phyloP scores from a whole-genome alignment of 1,284 basidiomycete genomes.

The Malassezia nana region DNA sequence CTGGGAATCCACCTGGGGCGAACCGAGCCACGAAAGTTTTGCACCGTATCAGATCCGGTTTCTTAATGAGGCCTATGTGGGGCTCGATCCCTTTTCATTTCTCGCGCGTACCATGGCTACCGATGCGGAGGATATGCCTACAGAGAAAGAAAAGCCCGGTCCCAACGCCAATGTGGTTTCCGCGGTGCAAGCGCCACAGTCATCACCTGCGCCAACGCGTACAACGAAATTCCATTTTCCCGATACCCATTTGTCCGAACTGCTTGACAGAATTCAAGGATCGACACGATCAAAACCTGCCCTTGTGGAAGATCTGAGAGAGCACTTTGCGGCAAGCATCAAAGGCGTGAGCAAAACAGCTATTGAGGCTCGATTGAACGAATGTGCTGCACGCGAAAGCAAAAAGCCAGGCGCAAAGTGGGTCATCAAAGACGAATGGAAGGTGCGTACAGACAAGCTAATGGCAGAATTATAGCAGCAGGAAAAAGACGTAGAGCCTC shows the following conservation, averaged over 20 bases:
- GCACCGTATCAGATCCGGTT: constrained; percentile 37
- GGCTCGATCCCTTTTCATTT: constrained; percentile 42
- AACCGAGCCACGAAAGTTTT: constrained; percentile 31
- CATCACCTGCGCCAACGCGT: neutral
- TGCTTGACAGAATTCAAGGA: constrained; percentile 26
- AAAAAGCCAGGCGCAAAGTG: constrained; percentile 27
- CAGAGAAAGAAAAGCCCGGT: constrained; percentile 1
- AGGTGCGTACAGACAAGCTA: neutral
- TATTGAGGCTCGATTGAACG: constrained; percentile 25
- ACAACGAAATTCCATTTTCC: constrained; percentile 17
- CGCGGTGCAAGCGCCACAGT: neutral
- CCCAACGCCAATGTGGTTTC: neutral
- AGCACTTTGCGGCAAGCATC: constrained; percentile 25
- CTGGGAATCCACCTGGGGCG: constrained; percentile 32
- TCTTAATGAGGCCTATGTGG: constrained; percentile 30
- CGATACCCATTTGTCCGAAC: constrained; percentile 23
- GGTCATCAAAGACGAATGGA: constrained; percentile 28
- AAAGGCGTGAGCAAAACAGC: constrained; percentile 30
- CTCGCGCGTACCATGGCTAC: constrained; percentile 16
- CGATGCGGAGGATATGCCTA: constrained; percentile 1
- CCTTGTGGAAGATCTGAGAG: constrained; percentile 33
- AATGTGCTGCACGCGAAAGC: constrained; percentile 26
- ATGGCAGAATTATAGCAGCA: neutral
- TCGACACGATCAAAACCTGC: constrained; percentile 32
- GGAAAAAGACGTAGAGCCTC: neutral